Conservation (phyloP, 2,329 filamentous ascomycete genomes). For the Ploettnerulaceae sp. region DNA sequence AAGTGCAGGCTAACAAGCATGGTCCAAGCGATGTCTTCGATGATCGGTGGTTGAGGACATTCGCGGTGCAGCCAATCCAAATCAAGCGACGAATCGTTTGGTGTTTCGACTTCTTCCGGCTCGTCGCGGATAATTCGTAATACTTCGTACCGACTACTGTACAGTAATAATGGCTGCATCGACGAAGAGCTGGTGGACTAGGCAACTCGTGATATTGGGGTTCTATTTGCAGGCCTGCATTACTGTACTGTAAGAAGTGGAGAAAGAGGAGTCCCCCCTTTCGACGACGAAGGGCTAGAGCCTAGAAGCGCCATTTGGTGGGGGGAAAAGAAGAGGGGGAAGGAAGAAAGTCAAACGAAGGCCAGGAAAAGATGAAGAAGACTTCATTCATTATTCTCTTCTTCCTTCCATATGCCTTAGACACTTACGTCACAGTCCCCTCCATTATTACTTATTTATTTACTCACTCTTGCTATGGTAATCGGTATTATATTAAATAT, state of each 20-base stretch:
- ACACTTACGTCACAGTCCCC: background rate
- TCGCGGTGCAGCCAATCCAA: background rate
- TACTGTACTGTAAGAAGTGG: slow-evolving; percentile 6
- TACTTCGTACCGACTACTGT: too few relatives aligned
- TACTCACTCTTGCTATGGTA: background rate
- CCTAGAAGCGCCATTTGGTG: slow-evolving; percentile 2
- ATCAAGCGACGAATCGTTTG: background rate
- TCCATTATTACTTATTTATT: background rate
- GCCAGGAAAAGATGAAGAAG: too few relatives aligned
- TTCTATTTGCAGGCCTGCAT: slow-evolving; percentile 12
- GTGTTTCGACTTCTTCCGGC: slow-evolving; percentile 13
- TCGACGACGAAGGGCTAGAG: background rate
- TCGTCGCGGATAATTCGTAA: too few relatives aligned
- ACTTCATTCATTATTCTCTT: too few relatives aligned
- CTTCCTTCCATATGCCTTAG: too few relatives aligned
- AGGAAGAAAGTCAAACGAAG: slow-evolving; percentile 3
- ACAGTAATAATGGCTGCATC: too few relatives aligned
- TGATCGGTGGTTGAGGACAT: slow-evolving; percentile 5
- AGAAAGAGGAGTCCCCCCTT: background rate
- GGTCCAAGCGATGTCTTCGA: slow-evolving; percentile 5
- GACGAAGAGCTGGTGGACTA: too few relatives aligned
- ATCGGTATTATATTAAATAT: background rate
- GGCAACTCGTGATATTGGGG: slow-evolving; percentile 13
- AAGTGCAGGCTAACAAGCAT: slow-evolving; percentile 6
- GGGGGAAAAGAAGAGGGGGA: background rate